These are phyloP conservation scores for Neofusicoccum ribis DNA, from an alignment of 2,329 filamentous ascomycete species.

Conservation along the genomic window DNA sequence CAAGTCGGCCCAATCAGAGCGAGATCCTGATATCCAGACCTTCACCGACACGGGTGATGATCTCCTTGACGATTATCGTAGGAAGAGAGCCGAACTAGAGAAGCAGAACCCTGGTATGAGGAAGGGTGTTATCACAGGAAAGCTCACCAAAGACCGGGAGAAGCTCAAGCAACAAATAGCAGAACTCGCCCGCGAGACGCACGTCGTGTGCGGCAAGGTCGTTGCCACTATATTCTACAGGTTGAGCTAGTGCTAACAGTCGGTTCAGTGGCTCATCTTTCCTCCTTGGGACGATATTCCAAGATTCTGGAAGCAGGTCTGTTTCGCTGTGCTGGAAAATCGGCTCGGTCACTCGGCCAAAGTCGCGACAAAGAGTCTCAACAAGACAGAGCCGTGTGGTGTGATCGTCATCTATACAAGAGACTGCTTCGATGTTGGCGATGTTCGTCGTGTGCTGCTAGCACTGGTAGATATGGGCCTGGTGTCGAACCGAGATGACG, in stretches of 20 bases:
- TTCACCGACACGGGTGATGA: constrained; percentile 57
- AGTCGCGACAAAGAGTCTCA: constrained; percentile 57
- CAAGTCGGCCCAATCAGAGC: constrained; percentile 35
- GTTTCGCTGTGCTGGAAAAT: constrained; percentile 65
- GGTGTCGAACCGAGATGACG: constrained; percentile 39
- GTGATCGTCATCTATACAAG: constrained; percentile 78
- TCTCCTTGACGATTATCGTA: constrained; percentile 53
- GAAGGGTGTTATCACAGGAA: constrained; percentile 37
- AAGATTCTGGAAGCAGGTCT: constrained; percentile 66
- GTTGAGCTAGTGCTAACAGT: constrained; percentile 17
- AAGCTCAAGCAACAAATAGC: constrained; percentile 57
- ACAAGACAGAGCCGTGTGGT: constrained; percentile 45
- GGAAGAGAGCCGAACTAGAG: constrained; percentile 51
- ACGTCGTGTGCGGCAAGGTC: constrained; percentile 68
- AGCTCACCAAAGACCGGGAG: constrained; percentile 45
- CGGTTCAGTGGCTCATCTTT: constrained; percentile 72
- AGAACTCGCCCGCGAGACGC: constrained; percentile 58
- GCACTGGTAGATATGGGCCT: constrained; percentile 64
- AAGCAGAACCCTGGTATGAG: constrained; percentile 53
- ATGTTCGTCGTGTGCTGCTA: constrained; percentile 68
- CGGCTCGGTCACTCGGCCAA: constrained; percentile 73
- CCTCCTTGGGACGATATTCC: constrained; percentile 56
- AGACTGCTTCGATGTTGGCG: constrained; percentile 68
- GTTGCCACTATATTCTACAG: constrained; percentile 16
- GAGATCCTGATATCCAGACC: constrained; percentile 40